Evolutionary conservation across 352 stramenopile species (phyloP), one percentile per base, ranked within the genome.

Genomic region (Globisporangium yorkense): DNA sequence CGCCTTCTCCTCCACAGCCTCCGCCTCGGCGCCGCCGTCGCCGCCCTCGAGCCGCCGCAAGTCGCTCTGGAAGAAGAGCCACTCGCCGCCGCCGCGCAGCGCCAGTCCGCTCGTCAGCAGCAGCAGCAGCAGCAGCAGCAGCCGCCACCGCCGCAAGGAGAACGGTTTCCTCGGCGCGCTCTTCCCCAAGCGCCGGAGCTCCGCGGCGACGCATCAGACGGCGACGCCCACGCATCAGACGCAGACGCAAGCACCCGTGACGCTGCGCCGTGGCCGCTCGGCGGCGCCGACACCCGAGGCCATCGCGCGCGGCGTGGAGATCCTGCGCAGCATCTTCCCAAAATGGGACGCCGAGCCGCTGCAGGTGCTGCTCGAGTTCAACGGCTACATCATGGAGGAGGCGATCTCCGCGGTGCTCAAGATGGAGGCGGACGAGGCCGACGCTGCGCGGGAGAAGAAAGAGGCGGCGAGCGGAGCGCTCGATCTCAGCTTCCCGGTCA

Each of bases 281-380:
- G 50, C 63, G 2, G 61, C 64, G n/a, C 75, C 80, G 6, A 82
- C 62, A 35, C 57, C 72, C 10, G 74, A 72, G 27, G 74, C 80
- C 1, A 71, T 88, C 45, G 74, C 65, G 3, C 78, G 80, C 12
- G 78, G 78, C 9, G 74, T 91, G 0, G 80, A 88, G 53, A 89
- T 92, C 44, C 55, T 94, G 45, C 70, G 78, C 52, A 87, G 80
- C 12, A 92, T 94, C 50, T 94, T 94, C 67, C 84, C 82, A 2
- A 84, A 77, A 35, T 94, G 84, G 84, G 84, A 94, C 51, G 54
- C 63, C 13, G 71, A 71, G 53, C 74, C 80, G 24, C 51, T 94
- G 59, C 71, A 84, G 20, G 74, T 88, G 29, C 71, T 94, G 56
- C 71, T 94, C 20, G 84, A 92, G 47, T 72, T 73, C 13, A 88